These are phyloP conservation scores for Venustampulla echinocandica DNA, from an alignment of 495 filamentous ascomycete species.

Conservation along the genomic window DNA sequence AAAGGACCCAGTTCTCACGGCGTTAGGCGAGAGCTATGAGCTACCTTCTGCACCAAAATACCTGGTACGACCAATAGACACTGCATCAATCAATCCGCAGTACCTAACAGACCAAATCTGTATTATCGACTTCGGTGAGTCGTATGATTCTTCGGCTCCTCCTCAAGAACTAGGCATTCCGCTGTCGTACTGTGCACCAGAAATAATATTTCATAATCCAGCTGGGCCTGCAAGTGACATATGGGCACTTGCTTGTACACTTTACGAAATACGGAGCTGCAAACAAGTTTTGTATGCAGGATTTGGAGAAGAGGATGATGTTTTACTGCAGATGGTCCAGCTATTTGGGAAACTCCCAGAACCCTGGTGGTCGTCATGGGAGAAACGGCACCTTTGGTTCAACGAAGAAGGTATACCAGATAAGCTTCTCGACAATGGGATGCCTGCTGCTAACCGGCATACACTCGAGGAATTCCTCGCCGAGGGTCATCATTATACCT, in stretches of 20 bases:
- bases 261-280: conserved; percentile 30
- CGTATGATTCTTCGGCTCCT: conserved; percentile 17
- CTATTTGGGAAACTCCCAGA: conserved; percentile 28
- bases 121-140: conserved; percentile 28
- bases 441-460: neutral
- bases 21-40: conserved; percentile 8
- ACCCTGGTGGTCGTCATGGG: conserved; percentile 29
- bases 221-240: conserved; percentile 22
- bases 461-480: conserved; percentile 16
- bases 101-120: conserved; percentile 17
- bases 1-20: conserved; percentile 12
- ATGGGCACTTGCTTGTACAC: conserved; percentile 29
- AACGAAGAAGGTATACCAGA: conserved; percentile 14
- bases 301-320: conserved; percentile 23
- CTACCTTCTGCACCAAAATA: conserved; percentile 21
- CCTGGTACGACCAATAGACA: conserved; percentile 20
- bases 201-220: conserved; percentile 23
- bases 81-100: conserved; percentile 1
- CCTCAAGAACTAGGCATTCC: conserved; percentile 22
- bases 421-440: neutral
- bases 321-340: conserved; percentile 21
- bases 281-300: conserved; percentile 21
- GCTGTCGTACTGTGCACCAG: conserved; percentile 24
- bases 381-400: conserved; percentile 14
- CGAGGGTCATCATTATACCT: neutral